A percentile compares a stretch with the other conserved stretches of the same genome.
Evolutionary conservation across 805 yeast genomes (phyloP).

Genomic region (Yarrowia hollandica): DNA sequence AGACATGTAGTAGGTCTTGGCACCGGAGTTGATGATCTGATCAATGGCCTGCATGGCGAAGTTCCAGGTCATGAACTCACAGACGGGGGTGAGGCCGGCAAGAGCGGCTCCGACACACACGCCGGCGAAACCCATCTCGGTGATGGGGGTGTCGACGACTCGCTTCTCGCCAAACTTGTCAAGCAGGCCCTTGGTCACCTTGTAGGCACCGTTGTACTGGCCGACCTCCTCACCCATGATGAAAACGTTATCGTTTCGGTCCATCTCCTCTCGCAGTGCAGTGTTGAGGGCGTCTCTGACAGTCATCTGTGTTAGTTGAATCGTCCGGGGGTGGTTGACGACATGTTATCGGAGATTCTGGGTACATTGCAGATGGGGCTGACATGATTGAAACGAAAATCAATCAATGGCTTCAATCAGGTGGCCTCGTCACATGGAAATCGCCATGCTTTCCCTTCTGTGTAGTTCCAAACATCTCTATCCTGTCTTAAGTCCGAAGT

Average conservation of each 20-base stretch:
- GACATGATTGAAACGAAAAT: too few species aligned
- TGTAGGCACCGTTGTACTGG: slow-evolving; percentile 98
- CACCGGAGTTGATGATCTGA: slow-evolving; percentile 97
- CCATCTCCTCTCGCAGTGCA: slow-evolving; percentile 96
- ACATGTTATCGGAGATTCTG: too few species aligned
- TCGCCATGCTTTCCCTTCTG: too few species aligned
- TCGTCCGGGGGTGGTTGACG: too few species aligned
- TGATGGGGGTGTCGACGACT: slow-evolving; percentile 94
- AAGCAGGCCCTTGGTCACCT: slow-evolving; percentile 90
- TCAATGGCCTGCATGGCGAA: slow-evolving; percentile 99
- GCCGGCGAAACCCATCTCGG: slow-evolving; percentile 99
- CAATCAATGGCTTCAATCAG: too few species aligned
- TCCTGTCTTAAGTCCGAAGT: too few species aligned
- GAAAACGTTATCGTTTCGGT: slow-evolving; percentile 90
- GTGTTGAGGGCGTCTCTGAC: slow-evolving; percentile 96
- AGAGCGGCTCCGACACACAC: slow-evolving; percentile 94
- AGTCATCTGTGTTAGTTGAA: slow-evolving; percentile 52
- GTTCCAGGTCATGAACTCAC: slow-evolving; percentile 99
- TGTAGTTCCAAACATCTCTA: too few species aligned
- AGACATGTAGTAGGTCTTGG: slow-evolving; percentile 98
- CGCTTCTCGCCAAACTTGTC: slow-evolving; percentile 95
- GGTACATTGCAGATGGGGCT: too few species aligned
- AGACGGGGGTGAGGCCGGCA: slow-evolving; percentile 92
- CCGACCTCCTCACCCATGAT: slow-evolving; percentile 99
- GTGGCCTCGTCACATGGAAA: too few species aligned